phyloP scores from a whole-genome alignment of 2,329 filamentous ascomycete species.

The Amauroascus niger region DNA sequence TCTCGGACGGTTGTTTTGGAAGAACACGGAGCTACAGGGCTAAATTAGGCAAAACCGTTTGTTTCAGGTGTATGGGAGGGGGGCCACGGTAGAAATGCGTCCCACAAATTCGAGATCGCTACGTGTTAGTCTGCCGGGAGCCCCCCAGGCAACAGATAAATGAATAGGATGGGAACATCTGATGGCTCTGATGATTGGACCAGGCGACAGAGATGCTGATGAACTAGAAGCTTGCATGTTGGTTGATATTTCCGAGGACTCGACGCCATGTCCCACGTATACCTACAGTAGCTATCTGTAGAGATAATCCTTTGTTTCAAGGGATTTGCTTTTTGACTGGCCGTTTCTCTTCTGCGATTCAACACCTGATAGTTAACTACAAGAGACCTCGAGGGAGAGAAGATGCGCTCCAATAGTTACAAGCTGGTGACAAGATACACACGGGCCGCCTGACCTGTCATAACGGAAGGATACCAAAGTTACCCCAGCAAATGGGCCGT shows the following conservation, averaged over 20 bases:
- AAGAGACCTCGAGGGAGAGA: too few relatives aligned
- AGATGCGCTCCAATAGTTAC: too few relatives aligned
- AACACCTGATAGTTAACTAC: too few relatives aligned
- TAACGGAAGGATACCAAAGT: not conserved
- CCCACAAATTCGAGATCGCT: not conserved
- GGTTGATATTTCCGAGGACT: not conserved
- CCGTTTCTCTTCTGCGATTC: too few relatives aligned
- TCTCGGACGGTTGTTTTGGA: not conserved
- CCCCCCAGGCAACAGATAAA: slow-evolving; percentile 1
- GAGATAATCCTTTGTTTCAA: too few relatives aligned
- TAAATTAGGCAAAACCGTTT: not conserved
- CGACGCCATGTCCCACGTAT: too few relatives aligned
- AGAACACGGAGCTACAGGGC: not conserved
- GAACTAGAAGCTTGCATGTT: not conserved
- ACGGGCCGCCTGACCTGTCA: not conserved
- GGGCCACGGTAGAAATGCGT: not conserved
- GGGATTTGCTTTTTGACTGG: too few relatives aligned
- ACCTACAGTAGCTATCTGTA: too few relatives aligned
- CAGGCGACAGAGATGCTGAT: not conserved
- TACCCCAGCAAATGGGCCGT: not conserved
- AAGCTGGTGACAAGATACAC: too few relatives aligned
- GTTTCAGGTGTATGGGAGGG: not conserved
- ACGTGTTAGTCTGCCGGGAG: not conserved
- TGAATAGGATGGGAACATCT: not conserved
- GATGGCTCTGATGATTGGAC: not conserved